Evolutionary conservation across 2,329 filamentous ascomycete species (phyloP).

Genomic region (Pleoardoris graminearum): DNA sequence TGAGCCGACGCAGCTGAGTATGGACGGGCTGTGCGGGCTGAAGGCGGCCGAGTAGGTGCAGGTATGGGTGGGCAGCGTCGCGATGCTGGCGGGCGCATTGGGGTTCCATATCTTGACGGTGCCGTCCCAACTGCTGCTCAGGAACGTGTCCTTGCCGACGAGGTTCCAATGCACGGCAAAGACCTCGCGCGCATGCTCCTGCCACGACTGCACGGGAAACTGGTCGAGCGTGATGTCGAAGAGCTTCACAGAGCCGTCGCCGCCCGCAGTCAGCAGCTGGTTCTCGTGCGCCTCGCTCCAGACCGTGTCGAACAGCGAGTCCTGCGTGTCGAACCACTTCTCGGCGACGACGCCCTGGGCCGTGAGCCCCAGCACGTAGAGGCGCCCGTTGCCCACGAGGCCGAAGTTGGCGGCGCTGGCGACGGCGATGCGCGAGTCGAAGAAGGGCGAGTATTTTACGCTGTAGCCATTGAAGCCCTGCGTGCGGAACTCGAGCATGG

Average conservation of each 20-base stretch:
- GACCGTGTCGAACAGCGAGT: slow-evolving; percentile 89
- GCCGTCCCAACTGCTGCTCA: slow-evolving; percentile 93
- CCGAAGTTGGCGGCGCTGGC: slow-evolving; percentile 93
- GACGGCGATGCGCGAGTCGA: slow-evolving; percentile 90
- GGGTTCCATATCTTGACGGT: slow-evolving; percentile 96
- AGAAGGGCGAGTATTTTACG: slow-evolving; percentile 98
- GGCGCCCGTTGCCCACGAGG: slow-evolving; percentile 89
- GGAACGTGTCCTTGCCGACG: slow-evolving; percentile 85
- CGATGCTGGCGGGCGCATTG: slow-evolving; percentile 70
- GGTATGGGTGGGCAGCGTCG: slow-evolving; percentile 85
- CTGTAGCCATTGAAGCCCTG: slow-evolving; percentile 94
- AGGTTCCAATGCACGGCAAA: slow-evolving; percentile 94
- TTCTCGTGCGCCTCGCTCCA: slow-evolving; percentile 98
- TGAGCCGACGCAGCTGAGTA: slow-evolving; percentile 84
- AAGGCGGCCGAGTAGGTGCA: slow-evolving; percentile 95
- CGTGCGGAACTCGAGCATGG: slow-evolving; percentile 92
- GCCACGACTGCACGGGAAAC: slow-evolving; percentile 89
- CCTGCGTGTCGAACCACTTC: slow-evolving; percentile 96
- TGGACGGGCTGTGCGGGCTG: slow-evolving; percentile 81
- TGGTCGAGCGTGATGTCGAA: slow-evolving; percentile 82
- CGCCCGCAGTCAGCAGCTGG: slow-evolving; percentile 84
- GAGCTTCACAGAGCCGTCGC: slow-evolving; percentile 92
- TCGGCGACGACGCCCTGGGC: slow-evolving; percentile 80
- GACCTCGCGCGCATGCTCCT: slow-evolving; percentile 90
- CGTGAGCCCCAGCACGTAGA: slow-evolving; percentile 83